Evolutionary conservation across 2,329 filamentous ascomycete species (phyloP), one percentile per base, ranked within the genome.

Genomic region (Coniochaeta pulveracea): DNA sequence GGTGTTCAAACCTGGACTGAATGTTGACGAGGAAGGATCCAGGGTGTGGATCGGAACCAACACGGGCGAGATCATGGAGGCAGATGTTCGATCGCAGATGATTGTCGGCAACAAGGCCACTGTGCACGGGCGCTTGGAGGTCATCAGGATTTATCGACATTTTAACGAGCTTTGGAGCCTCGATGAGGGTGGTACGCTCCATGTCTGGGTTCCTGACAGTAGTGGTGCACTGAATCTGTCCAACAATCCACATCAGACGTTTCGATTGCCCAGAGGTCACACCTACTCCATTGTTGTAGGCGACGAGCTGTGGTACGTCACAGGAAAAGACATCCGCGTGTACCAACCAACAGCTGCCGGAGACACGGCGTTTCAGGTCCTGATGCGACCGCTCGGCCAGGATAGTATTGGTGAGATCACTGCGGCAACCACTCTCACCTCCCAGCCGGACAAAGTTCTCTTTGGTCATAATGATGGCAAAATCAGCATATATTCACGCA

Each of bases 381-480:
- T 86, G 12, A 69, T 80, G 36, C 69, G 76, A 25, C 80, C 86
- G 2, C 55, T 96, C 1, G 60, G 69, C 10, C 74, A 83, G 33
- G 72, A 80, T 11, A 77, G 77, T 36, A 78, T 82, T 8, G 88
- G 88, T 10, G 89, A 96, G 40, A 76, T 98, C 10, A 93, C 85
- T 2, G 85, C 85, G 1, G 89, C 86, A 5, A 74, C 88, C 3
- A 69, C 79, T 34, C 66, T 93, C 19, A 79, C 73, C 33, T 77
- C 78, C 16, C 74, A 88, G 28, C 77, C 80, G 1, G 82, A 83
- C 36, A 77, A 80, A 40, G 78, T 93, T 2, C 94, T 86, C 54
- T 80, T 98, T 44, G 91, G 91, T 1, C 91, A 98, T 51, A 76
- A 73, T 10, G 91, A 98, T 53, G 91, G 91, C 30, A 95, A 95